Evolutionary conservation across 345 rosid species (phyloP).

Genomic region (Hibiscus tridactylites): DNA sequence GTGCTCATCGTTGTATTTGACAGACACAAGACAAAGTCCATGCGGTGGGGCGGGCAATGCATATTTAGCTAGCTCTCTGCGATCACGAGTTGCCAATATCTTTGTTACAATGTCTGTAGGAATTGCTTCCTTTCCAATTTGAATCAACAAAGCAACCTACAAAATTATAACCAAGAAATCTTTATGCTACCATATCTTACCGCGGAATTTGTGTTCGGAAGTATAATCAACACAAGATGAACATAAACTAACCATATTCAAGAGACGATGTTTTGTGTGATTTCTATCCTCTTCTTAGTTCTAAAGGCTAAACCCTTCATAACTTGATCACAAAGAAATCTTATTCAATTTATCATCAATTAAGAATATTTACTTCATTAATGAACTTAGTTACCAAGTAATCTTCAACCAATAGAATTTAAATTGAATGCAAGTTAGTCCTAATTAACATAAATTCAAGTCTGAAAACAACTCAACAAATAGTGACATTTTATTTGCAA

Average conservation of each 20-base stretch:
- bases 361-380: too few relatives aligned
- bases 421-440: neutral
- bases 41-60: constrained; percentile 62
- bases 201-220: too few relatives aligned
- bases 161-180: neutral
- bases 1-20: constrained; percentile 59
- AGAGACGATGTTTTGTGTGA: too few relatives aligned
- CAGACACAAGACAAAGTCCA: constrained; percentile 64
- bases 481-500: neutral
- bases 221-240: too few relatives aligned
- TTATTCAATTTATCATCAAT: too few relatives aligned
- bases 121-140: constrained; percentile 76
- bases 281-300: too few relatives aligned
- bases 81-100: constrained; percentile 56
- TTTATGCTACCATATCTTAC: neutral
- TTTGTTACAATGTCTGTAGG: constrained; percentile 60
- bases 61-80: constrained; percentile 74
- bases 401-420: too few relatives aligned
- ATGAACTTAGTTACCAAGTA: too few relatives aligned
- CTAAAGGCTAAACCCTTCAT: too few relatives aligned
- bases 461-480: neutral
- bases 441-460: neutral
- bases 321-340: too few relatives aligned
- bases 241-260: too few relatives aligned
- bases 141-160: constrained; percentile 81